Percentiles rank a stretch among this genome's conserved stretches.
These are phyloP conservation scores for Plectosphaerella sp. DNA, from an alignment of 2,329 filamentous ascomycete genomes.

Conservation along the genomic window DNA sequence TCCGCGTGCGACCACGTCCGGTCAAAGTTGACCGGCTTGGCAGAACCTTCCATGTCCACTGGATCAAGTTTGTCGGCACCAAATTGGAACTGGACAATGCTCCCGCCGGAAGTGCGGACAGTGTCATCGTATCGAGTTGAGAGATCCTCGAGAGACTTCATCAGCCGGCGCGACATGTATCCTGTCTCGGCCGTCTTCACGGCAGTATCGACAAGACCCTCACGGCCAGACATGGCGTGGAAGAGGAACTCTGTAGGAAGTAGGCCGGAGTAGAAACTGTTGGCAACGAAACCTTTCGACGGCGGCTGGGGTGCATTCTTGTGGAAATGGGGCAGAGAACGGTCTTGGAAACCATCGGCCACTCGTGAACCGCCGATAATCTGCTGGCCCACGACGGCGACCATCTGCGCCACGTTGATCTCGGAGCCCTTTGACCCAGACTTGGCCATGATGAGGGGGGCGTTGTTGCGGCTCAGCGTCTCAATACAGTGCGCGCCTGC, in stretches of 20 bases:
- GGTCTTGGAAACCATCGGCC: conserved; percentile 91
- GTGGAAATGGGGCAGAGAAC: conserved; percentile 89
- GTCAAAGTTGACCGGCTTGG: conserved; percentile 86
- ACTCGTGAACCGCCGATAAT: conserved; percentile 95
- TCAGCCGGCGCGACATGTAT: conserved; percentile 96
- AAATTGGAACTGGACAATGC: conserved; percentile 94
- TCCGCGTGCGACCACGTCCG: conserved; percentile 83
- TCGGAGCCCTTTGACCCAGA: conserved; percentile 95
- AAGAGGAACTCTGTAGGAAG: conserved; percentile 92
- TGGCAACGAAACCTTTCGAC: conserved; percentile 92
- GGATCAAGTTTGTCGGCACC: conserved; percentile 94
- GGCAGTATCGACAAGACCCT: conserved; percentile 96
- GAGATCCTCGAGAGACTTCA: conserved; percentile 96
- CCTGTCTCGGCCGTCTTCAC: conserved; percentile 99
- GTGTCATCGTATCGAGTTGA: conserved; percentile 93
- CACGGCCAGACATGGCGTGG: conserved; percentile 96
- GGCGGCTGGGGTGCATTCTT: conserved; percentile 90
- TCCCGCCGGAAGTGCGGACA: conserved; percentile 82
- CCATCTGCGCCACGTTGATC: conserved; percentile 99
- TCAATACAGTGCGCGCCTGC: conserved; percentile 89
- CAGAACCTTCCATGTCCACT: conserved; percentile 94
- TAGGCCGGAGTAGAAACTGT: conserved; percentile 94
- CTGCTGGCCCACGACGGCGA: conserved; percentile 93
- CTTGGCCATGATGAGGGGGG: conserved; percentile 93
- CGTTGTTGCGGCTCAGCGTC: conserved; percentile 85